These are phyloP conservation scores for Yarrowia galli DNA, from an alignment of 1,139 yeast species.

Conservation along the genomic window DNA sequence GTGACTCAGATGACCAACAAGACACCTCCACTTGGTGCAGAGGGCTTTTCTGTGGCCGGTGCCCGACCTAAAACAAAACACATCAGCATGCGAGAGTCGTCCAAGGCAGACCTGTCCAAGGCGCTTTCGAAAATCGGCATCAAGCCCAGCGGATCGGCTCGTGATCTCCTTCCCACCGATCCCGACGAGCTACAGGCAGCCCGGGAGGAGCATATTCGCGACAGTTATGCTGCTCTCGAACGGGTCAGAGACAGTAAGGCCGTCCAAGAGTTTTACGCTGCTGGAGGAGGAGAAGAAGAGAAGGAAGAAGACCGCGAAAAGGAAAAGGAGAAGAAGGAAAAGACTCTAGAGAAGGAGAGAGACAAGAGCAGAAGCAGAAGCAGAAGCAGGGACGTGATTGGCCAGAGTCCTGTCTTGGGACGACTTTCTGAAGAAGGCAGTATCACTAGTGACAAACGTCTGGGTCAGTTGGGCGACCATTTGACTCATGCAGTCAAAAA, in stretches of 20 bases:
- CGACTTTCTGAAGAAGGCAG: constrained; percentile 9
- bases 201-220: constrained; percentile 31
- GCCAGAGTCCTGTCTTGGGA: not conserved
- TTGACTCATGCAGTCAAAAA: not conserved
- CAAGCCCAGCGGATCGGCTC: constrained; percentile 13
- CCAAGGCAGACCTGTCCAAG: constrained; percentile 26
- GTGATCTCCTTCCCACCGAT: constrained; percentile 3
- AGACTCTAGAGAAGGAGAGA: not conserved
- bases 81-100: constrained; percentile 25
- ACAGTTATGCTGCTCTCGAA: constrained; percentile 36
- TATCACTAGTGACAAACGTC: not conserved
- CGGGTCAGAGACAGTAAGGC: constrained; percentile 5
- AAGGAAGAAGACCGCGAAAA: not conserved
- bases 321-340: not conserved
- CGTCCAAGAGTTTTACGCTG: constrained; percentile 28
- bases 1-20: not conserved
- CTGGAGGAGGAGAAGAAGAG: not conserved
- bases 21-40: constrained; percentile 14
- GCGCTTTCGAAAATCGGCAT: constrained; percentile 36
- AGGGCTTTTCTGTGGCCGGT: constrained; percentile 18
- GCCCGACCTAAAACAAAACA: constrained; percentile 30
- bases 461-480: not conserved
- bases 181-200: constrained; percentile 8
- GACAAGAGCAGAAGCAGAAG: not conserved
- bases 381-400: constrained; percentile 6